Evolutionary conservation across 352 stramenopile species (phyloP).

Genomic region (Nothophytophthora sp.): DNA sequence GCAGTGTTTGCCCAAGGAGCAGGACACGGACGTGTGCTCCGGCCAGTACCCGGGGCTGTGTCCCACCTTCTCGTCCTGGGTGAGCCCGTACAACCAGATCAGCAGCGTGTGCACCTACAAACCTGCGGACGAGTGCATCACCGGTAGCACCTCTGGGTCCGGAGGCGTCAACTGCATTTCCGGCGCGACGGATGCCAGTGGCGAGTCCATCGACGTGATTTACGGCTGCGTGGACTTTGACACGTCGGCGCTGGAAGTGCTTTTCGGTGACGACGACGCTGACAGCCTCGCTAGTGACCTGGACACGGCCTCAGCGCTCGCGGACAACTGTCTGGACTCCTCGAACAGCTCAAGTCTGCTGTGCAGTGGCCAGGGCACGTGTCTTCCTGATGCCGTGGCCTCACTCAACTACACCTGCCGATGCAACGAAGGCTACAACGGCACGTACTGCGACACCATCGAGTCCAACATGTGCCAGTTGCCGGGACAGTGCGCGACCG

Average conservation of each 20-base stretch:
- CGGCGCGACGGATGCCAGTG: slow-evolving; percentile 38
- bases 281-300: slow-evolving; percentile 53
- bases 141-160: slow-evolving; percentile 50
- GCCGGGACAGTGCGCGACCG: slow-evolving; percentile 65
- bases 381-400: slow-evolving; percentile 35
- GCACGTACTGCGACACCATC: slow-evolving; percentile 52
- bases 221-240: slow-evolving; percentile 78
- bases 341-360: slow-evolving; percentile 52
- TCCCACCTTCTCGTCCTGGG: slow-evolving; percentile 71
- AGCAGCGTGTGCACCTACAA: slow-evolving; percentile 81
- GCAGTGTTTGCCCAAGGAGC: slow-evolving; percentile 69
- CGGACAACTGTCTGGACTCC: slow-evolving; percentile 45
- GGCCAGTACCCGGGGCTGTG: slow-evolving; percentile 66
- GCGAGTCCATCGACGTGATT: slow-evolving; percentile 53
- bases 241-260: slow-evolving; percentile 42
- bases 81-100: slow-evolving; percentile 68
- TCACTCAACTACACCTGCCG: slow-evolving; percentile 63
- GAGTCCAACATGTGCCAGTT: slow-evolving; percentile 78
- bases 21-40: slow-evolving; percentile 61
- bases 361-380: slow-evolving; percentile 70
- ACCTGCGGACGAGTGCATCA: slow-evolving; percentile 63
- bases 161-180: slow-evolving; percentile 53
- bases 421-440: slow-evolving; percentile 78
- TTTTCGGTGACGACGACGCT: slow-evolving; percentile 64
- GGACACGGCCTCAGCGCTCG: slow-evolving; percentile 38